A percentile compares a stretch with the other conserved stretches of the same genome.
phyloP scores from a whole-genome alignment of 441 rosid genomes.

The Cnidoscolus chayamansa region DNA sequence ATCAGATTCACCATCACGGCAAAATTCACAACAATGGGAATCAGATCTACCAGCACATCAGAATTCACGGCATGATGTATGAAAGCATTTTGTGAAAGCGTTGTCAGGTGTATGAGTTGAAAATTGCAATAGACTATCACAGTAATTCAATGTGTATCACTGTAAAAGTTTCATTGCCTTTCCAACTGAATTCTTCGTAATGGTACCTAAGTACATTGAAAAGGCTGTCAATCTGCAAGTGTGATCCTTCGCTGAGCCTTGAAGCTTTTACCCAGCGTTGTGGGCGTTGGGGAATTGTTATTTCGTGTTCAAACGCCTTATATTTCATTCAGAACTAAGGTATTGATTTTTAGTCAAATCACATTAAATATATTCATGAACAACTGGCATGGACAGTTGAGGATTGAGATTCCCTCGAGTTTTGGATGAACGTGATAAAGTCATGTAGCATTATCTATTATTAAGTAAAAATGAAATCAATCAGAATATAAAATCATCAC shows the following conservation, averaged over 20 bases:
- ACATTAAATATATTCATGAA: no score
- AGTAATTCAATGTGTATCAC: conserved; percentile 35
- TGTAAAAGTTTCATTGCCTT: conserved; percentile 34
- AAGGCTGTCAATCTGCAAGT: conserved; percentile 14
- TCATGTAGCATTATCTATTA: no score
- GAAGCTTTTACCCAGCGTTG: not conserved
- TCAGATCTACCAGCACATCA: conserved; percentile 20
- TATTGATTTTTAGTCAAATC: no score
- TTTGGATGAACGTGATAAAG: no score
- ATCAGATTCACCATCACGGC: conserved; percentile 19
- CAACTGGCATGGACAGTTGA: not conserved
- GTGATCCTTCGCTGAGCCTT: not conserved
- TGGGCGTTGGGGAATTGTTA: not conserved
- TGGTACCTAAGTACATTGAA: not conserved
- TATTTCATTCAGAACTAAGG: no score
- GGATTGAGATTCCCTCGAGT: not conserved
- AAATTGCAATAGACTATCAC: conserved; percentile 13
- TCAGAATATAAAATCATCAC: no score
- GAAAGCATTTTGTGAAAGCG: conserved; percentile 21
- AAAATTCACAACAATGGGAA: conserved; percentile 25
- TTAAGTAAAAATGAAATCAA: no score
- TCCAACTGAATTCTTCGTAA: conserved; percentile 12
- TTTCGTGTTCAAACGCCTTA: no score
- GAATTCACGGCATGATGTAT: conserved; percentile 28
- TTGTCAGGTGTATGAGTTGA: conserved; percentile 18